Evolutionary conservation across 2,329 filamentous ascomycete species (phyloP).

Genomic region (Ustulina deusta): DNA sequence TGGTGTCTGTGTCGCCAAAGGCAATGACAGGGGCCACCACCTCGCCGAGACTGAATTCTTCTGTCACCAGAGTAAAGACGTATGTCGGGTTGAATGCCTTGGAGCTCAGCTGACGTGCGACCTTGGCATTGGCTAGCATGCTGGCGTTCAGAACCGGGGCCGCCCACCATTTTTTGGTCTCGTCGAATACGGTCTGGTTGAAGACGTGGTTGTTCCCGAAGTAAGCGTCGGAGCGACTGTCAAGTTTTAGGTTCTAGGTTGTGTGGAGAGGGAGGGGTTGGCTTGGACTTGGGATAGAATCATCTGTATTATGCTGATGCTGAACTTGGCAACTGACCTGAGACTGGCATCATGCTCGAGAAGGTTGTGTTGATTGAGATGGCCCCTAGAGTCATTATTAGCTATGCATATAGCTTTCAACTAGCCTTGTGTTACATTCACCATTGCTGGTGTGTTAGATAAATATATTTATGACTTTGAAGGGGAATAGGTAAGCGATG

Average conservation of each 20-base stretch:
- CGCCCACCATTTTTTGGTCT: slow-evolving; percentile 61
- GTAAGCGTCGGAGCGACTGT: slow-evolving; percentile 60
- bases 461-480: background rate
- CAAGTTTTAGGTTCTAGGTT: slow-evolving; percentile 1
- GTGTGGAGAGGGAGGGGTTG: background rate
- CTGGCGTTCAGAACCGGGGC: slow-evolving; percentile 53
- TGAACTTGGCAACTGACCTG: slow-evolving; percentile 45
- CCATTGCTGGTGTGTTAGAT: background rate
- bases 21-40: slow-evolving; percentile 62
- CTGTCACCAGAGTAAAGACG: slow-evolving; percentile 33
- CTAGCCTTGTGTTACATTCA: no score
- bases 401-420: background rate
- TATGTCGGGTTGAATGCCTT: slow-evolving; percentile 33
- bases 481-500: background rate
- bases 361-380: slow-evolving; percentile 59
- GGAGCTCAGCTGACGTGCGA: slow-evolving; percentile 28
- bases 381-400: slow-evolving; percentile 17
- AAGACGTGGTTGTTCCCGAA: slow-evolving; percentile 65
- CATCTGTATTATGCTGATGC: background rate
- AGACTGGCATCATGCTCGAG: slow-evolving; percentile 63
- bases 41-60: slow-evolving; percentile 64
- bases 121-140: slow-evolving; percentile 54
- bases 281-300: background rate
- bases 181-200: slow-evolving; percentile 63
- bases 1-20: slow-evolving; percentile 58